These are phyloP conservation scores for Nemania sp. DNA, from an alignment of 2,329 filamentous ascomycete species.

Conservation along the genomic window DNA sequence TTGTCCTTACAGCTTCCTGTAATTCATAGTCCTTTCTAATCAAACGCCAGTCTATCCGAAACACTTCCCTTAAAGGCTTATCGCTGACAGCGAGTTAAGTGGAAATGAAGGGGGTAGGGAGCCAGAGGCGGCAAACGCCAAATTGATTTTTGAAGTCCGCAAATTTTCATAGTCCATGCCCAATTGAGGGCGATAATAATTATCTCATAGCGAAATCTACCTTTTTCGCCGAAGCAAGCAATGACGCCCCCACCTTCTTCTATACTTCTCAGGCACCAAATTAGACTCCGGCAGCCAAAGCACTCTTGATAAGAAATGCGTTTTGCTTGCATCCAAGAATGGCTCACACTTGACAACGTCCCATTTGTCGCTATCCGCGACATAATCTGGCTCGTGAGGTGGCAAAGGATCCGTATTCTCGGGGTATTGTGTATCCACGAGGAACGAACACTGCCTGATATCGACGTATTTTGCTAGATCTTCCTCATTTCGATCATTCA, in stretches of 20 bases:
- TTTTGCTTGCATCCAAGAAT: slow-evolving; percentile 84
- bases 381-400: slow-evolving; percentile 82
- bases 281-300: slow-evolving; percentile 83
- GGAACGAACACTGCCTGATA: slow-evolving; percentile 79
- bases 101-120: neutral
- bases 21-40: slow-evolving; percentile 1
- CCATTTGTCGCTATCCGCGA: slow-evolving; percentile 81
- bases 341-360: slow-evolving; percentile 77
- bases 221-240: slow-evolving; percentile 78
- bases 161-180: slow-evolving; percentile 16
- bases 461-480: slow-evolving; percentile 89
- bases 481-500: slow-evolving; percentile 93
- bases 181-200: slow-evolving; percentile 5
- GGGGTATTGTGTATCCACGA: slow-evolving; percentile 89
- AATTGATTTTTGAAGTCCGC: slow-evolving; percentile 8
- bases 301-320: slow-evolving; percentile 78
- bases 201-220: slow-evolving; percentile 29
- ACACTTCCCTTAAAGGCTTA: neutral
- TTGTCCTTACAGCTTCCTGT: neutral
- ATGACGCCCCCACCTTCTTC: slow-evolving; percentile 87
- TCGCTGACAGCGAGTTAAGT: neutral
- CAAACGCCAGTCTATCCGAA: slow-evolving; percentile 3
- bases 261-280: slow-evolving; percentile 75
- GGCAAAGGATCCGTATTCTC: slow-evolving; percentile 64
- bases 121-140: neutral